These are phyloP conservation scores for Rhazya stricta DNA, from an alignment of 257 asterid genomes.

Conservation along the genomic window DNA sequence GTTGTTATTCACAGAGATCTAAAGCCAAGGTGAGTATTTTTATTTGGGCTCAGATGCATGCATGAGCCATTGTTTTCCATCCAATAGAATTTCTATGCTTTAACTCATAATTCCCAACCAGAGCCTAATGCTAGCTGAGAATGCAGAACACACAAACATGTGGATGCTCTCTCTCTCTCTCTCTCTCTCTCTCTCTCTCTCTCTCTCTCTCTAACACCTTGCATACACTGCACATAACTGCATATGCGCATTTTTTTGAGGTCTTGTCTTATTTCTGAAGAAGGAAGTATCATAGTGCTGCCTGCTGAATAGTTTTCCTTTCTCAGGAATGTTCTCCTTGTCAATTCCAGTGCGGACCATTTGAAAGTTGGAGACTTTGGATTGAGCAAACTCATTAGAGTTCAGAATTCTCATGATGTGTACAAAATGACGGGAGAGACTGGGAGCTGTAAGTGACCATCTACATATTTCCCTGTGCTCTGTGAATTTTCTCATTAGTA, in stretches of 20 bases:
- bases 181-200: background rate
- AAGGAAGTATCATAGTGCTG: background rate
- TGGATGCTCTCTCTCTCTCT: background rate
- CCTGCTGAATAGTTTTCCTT: slow-evolving; percentile 22
- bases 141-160: background rate
- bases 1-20: slow-evolving; percentile 93
- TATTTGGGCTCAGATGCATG: background rate
- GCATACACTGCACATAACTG: background rate
- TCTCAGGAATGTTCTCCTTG: slow-evolving; percentile 92
- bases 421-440: slow-evolving; percentile 99
- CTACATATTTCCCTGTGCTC: background rate
- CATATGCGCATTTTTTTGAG: background rate
- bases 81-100: background rate
- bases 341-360: slow-evolving; percentile 88
- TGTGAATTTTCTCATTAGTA: background rate
- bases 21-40: slow-evolving; percentile 75
- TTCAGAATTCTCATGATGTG: slow-evolving; percentile 87
- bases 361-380: slow-evolving; percentile 98
- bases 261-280: background rate
- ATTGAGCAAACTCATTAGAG: slow-evolving; percentile 84
- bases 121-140: background rate
- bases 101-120: background rate
- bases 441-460: slow-evolving; percentile 83
- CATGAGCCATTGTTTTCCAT: background rate
- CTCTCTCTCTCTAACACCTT: background rate